phyloP scores from a whole-genome alignment of 495 filamentous ascomycete species.

The Tuber microsphaerosporum region DNA sequence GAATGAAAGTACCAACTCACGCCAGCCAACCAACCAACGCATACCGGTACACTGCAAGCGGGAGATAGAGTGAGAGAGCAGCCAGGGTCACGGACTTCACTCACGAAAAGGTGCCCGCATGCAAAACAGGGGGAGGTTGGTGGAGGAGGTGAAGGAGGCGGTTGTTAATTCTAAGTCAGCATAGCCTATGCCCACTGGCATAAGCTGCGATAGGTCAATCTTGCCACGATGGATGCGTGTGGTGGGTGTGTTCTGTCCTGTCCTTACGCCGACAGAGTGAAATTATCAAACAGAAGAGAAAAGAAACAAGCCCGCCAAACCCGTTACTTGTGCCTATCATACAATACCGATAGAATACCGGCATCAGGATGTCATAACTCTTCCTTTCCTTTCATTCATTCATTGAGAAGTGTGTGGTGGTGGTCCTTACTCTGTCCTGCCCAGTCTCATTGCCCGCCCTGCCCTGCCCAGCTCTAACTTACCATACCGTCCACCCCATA shows the following conservation, averaged over 20 bases:
- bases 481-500: neutral
- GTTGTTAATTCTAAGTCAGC: neutral
- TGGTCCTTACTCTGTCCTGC: neutral
- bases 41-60: neutral
- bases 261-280: neutral
- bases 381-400: neutral
- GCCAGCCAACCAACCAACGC: neutral
- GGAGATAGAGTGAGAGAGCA: neutral
- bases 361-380: neutral
- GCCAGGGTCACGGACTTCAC: neutral
- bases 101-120: neutral
- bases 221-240: neutral
- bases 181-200: neutral
- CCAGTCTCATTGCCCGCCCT: neutral
- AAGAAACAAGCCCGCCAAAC: neutral
- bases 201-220: neutral
- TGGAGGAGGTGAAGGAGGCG: neutral
- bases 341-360: neutral
- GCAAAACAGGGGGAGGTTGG: neutral
- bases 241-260: neutral
- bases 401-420: neutral
- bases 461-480: neutral
- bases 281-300: neutral
- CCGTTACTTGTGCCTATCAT: neutral
- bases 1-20: neutral